A percentile compares a stretch with the other conserved stretches of the same genome.
Conservation (phyloP, 2,329 filamentous ascomycete genomes). For the Fusarium pseudoanthophilum region DNA sequence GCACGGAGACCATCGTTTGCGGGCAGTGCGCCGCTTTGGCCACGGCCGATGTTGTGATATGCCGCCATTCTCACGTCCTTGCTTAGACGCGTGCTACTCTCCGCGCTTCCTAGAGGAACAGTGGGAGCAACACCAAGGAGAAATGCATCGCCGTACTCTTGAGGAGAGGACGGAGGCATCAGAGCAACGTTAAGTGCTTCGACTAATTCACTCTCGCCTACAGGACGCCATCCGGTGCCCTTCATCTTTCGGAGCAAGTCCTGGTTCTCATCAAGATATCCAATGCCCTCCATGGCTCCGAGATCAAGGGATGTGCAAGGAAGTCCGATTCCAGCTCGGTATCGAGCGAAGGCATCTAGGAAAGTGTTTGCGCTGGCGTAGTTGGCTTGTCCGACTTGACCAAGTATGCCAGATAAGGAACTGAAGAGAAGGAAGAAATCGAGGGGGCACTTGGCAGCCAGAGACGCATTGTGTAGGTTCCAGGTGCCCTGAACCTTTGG, state of each 20-base stretch:
- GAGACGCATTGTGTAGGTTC: not conserved
- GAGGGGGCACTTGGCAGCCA: not conserved
- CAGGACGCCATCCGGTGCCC: not conserved
- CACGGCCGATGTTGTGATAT: not conserved
- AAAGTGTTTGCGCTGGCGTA: not conserved
- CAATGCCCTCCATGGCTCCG: not conserved
- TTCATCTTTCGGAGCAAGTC: not conserved
- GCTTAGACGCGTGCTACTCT: not conserved
- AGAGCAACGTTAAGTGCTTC: not conserved
- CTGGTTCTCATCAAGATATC: not conserved
- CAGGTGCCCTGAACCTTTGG: not conserved
- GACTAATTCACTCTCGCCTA: not conserved
- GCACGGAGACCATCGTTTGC: not conserved
- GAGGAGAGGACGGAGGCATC: not conserved
- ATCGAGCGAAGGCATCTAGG: not conserved
- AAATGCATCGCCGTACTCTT: not conserved
- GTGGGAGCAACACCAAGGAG: not conserved
- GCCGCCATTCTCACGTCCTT: not conserved
- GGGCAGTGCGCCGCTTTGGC: not conserved
- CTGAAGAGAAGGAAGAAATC: not conserved
- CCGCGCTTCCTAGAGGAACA: not conserved
- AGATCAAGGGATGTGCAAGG: not conserved
- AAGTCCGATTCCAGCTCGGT: not conserved
- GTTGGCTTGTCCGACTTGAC: not conserved
- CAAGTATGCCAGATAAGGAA: not conserved